A percentile compares a stretch with the other conserved stretches of the same genome.
Evolutionary conservation across 176 grass and related monocot genomes (phyloP).

Genomic region (Oryza officinalis): DNA sequence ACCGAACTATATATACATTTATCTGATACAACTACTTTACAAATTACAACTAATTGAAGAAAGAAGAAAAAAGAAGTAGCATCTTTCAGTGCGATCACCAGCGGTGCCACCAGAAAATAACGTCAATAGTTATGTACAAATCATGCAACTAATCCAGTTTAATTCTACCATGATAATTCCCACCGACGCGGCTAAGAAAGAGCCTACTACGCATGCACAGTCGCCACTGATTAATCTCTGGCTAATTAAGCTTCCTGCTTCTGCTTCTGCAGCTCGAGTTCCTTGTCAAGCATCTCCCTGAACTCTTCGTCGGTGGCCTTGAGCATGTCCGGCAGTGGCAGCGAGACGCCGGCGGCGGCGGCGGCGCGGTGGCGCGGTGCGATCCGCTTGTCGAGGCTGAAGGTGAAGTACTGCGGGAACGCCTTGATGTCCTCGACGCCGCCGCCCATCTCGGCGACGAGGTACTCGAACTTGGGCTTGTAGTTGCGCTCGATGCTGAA

Average conservation of each 20-base stretch:
- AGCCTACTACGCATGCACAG: not conserved
- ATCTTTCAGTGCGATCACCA: not conserved
- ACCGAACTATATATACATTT: not conserved
- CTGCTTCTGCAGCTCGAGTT: not conserved
- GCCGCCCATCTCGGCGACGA: conserved; percentile 50
- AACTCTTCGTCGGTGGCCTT: conserved; percentile 76
- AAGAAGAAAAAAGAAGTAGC: not conserved
- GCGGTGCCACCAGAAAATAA: conserved; percentile 9
- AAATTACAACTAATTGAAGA: not conserved
- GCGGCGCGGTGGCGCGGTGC: conserved; percentile 55
- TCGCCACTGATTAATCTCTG: not conserved
- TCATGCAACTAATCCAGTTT: not conserved
- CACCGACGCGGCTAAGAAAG: too few species aligned
- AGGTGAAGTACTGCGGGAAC: conserved; percentile 84
- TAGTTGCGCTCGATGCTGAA: conserved; percentile 71
- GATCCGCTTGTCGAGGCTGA: conserved; percentile 74
- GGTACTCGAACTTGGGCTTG: conserved; percentile 74
- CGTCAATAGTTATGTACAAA: not conserved
- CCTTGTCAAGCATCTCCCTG: conserved; percentile 49
- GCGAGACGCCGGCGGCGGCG: conserved; percentile 43
- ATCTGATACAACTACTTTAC: not conserved
- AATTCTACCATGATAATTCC: not conserved
- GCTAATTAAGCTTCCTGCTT: not conserved
- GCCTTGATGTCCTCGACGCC: conserved; percentile 69
- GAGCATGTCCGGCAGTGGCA: conserved; percentile 60